Evolutionary conservation across 495 filamentous ascomycete genomes (phyloP).

Genomic region (Ramalina peruviana): DNA sequence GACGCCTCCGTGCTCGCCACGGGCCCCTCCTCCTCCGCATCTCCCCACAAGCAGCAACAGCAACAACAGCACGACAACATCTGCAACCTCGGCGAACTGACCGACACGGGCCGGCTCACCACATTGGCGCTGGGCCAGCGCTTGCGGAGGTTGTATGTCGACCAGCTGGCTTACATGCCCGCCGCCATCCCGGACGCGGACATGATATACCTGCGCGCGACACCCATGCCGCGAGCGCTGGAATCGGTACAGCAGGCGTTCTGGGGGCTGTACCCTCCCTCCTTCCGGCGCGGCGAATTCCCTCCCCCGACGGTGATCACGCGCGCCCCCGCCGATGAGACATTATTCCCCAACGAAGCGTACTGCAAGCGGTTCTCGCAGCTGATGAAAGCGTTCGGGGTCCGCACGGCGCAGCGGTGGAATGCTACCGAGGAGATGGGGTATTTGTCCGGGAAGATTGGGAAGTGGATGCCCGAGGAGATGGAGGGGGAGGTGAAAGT

Average conservation of each 20-base stretch:
- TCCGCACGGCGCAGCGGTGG: slow-evolving; percentile 67
- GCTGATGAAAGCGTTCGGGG: slow-evolving; percentile 65
- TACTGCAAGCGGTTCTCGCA: slow-evolving; percentile 76
- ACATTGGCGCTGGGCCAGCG: slow-evolving; percentile 70
- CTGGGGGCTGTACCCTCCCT: slow-evolving; percentile 71
- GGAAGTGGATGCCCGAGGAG: slow-evolving; percentile 72
- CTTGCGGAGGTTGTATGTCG: slow-evolving; percentile 71
- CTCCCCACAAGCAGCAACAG: too few relatives aligned
- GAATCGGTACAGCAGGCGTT: slow-evolving; percentile 86
- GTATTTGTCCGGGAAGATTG: slow-evolving; percentile 59
- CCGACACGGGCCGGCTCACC: slow-evolving; percentile 71
- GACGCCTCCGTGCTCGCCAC: slow-evolving; percentile 55
- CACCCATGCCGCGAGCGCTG: slow-evolving; percentile 69
- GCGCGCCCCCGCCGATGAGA: slow-evolving; percentile 65
- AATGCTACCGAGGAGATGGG: slow-evolving; percentile 72
- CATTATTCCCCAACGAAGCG: slow-evolving; percentile 78
- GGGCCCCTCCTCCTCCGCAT: slow-evolving; percentile 29
- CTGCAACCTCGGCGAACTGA: slow-evolving; percentile 78
- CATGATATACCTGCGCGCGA: slow-evolving; percentile 73
- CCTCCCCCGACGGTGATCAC: slow-evolving; percentile 62
- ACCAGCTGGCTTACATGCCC: slow-evolving; percentile 78
- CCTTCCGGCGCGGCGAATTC: slow-evolving; percentile 48
- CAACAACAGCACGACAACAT: slow-evolving; percentile 63
- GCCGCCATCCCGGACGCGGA: slow-evolving; percentile 46
- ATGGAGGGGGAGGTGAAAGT: slow-evolving; percentile 72